phyloP scores from a whole-genome alignment of 2,329 filamentous ascomycete species.

The Grosmannia clavigera region DNA sequence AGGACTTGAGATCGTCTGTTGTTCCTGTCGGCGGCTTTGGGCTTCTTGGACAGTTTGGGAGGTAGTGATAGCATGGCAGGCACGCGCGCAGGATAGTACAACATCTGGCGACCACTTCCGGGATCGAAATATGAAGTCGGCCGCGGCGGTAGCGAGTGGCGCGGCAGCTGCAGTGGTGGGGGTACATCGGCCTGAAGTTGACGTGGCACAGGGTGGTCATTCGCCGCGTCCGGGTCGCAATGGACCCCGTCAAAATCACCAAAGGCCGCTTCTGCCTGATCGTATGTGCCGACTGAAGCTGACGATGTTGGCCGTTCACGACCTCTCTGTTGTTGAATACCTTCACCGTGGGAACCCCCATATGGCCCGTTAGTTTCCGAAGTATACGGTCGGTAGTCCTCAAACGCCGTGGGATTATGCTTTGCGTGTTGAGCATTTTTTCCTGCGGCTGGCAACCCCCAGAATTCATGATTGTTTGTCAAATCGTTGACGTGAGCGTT shows the following conservation, averaged over 20 bases:
- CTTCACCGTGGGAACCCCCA: not conserved
- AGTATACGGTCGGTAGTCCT: not conserved
- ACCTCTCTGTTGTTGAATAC: no score
- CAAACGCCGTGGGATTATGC: not conserved
- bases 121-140: constrained; percentile 51
- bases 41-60: constrained; percentile 67
- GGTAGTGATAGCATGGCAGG: constrained; percentile 89
- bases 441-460: not conserved
- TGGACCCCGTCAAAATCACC: constrained; percentile 74
- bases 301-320: constrained; percentile 34
- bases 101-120: constrained; percentile 64
- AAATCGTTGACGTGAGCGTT: not conserved
- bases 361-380: not conserved
- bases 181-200: not conserved
- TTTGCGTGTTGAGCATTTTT: no score
- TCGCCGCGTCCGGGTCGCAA: constrained; percentile 41
- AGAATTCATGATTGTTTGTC: not conserved
- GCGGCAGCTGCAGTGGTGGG: constrained; percentile 11
- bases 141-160: constrained; percentile 17
- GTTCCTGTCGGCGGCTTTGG: constrained; percentile 50
- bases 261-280: constrained; percentile 56
- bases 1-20: constrained; percentile 64
- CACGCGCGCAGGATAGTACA: constrained; percentile 91
- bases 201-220: constrained; percentile 4
- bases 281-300: constrained; percentile 47